Evolutionary conservation across 768 basidiomycete genomes (phyloP), one percentile per base, ranked within the genome.

Genomic region (Pleurotus citrinopileatus): DNA sequence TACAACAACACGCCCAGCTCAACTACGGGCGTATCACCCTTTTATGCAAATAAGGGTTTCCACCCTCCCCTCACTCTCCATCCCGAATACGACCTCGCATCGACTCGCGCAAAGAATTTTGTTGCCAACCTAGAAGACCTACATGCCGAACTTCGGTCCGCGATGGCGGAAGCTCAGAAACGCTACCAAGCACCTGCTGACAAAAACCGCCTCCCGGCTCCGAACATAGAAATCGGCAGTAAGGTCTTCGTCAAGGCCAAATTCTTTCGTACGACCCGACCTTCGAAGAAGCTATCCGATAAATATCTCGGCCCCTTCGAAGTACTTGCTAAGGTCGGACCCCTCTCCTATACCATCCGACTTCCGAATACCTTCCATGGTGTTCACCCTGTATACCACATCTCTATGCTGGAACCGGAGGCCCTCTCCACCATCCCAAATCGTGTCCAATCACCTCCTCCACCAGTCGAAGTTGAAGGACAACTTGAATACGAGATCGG

Each of bases 241-340:
- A 57, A 64, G 2, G 71, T 76, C 12, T 76, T 70, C 70, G 56
- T 75, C 4, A 60, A 71, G 1, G 58, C 60, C 9, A 60, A 59
- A n/a, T 68, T 76, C 57, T 71, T 77, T 58, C 64, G 62, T 17
- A 76, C 75, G 7, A 71, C 64, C 13, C 61, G 71, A 10, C 74
- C 74, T 2, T 70, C 71, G 2, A 46, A 61, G 27, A 78, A 78
- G 57, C 71, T 78, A 32, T 67, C 70, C 32, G 60, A 70, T 48
- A 57, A 60, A 4, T 59, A 59, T 8, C 63, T 73, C 3, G 66
- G 69, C 3, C 70, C 67, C 2, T 71, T 55, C 42, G 53, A 15
- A 3, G 26, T 61, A 25, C 15, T 47, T 23, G 15, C 23, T 12
- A 26, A 32, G 15, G 25, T 26, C 28, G 20, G 20, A 15, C 15